A percentile compares a stretch with the other conserved stretches of the same genome.
Evolutionary conservation across 768 basidiomycete genomes (phyloP).

Genomic region (Kwoniella sp.): DNA sequence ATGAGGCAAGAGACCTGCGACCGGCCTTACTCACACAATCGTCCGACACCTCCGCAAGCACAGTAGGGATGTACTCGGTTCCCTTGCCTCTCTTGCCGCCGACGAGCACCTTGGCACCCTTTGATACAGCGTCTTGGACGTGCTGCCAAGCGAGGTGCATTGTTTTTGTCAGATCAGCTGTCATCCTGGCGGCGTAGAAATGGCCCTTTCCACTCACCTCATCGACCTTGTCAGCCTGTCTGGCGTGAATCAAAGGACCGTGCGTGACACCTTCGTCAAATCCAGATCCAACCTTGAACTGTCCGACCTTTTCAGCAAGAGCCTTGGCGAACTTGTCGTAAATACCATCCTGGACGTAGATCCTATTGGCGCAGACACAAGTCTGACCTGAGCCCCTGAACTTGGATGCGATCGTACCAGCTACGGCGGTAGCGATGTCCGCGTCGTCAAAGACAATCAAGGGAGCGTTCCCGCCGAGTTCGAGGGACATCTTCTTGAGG

Average conservation of each 20-base stretch:
- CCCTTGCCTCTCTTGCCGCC: conserved; percentile 74
- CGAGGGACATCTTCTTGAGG: conserved; percentile 57
- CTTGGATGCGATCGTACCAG: conserved; percentile 62
- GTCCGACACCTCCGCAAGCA: conserved; percentile 78
- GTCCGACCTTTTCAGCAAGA: conserved; percentile 67
- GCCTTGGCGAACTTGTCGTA: conserved; percentile 90
- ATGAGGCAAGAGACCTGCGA: not conserved
- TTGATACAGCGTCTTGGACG: conserved; percentile 80
- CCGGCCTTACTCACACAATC: conserved; percentile 58
- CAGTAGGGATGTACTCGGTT: conserved; percentile 66
- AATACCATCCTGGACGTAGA: conserved; percentile 86
- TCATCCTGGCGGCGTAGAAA: not conserved
- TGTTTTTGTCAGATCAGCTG: not conserved
- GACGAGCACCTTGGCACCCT: conserved; percentile 83
- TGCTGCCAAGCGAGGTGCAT: conserved; percentile 59
- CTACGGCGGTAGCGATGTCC: conserved; percentile 86
- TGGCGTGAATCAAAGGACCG: conserved; percentile 87
- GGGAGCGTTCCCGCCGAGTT: conserved; percentile 71
- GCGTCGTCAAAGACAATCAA: conserved; percentile 97
- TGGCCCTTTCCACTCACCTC: conserved; percentile 42
- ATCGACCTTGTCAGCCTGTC: conserved; percentile 81
- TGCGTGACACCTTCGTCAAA: conserved; percentile 80
- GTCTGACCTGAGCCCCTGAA: conserved; percentile 56
- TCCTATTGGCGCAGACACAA: conserved; percentile 67
- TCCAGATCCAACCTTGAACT: conserved; percentile 79